A percentile compares a stretch with the other conserved stretches of the same genome.
These are phyloP conservation scores for Paramyrothecium roridum DNA, from an alignment of 2,329 filamentous ascomycete genomes.

Conservation along the genomic window DNA sequence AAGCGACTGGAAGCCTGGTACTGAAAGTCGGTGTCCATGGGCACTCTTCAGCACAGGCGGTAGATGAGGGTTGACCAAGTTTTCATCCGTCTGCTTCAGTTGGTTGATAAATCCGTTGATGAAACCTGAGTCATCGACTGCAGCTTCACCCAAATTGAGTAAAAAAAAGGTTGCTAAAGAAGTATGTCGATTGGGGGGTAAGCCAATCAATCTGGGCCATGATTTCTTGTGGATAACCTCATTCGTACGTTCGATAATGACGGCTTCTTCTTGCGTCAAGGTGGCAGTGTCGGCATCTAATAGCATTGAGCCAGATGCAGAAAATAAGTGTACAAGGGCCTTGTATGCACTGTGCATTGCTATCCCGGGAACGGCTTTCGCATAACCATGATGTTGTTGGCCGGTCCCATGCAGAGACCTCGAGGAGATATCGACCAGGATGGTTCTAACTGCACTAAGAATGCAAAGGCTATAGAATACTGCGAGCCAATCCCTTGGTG, in stretches of 20 bases:
- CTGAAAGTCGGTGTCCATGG: slow-evolving; percentile 6
- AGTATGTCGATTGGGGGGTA: too few species aligned
- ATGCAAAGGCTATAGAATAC: slow-evolving; percentile 54
- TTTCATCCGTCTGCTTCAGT: slow-evolving; percentile 4
- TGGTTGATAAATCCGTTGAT: slow-evolving; percentile 28
- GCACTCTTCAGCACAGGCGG: slow-evolving; percentile 2
- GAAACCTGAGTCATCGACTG: slow-evolving; percentile 29
- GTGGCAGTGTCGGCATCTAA: slow-evolving; percentile 40
- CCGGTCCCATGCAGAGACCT: slow-evolving; percentile 7
- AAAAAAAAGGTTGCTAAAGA: slow-evolving; percentile 31
- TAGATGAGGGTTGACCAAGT: not conserved
- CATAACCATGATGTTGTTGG: slow-evolving; percentile 6
- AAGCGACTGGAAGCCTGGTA: not conserved
- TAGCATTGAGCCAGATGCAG: slow-evolving; percentile 37
- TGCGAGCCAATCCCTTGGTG: slow-evolving; percentile 46
- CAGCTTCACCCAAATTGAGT: slow-evolving; percentile 42
- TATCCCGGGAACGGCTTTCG: slow-evolving; percentile 12
- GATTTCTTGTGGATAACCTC: slow-evolving; percentile 42
- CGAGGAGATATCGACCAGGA: slow-evolving; percentile 42
- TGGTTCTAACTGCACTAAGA: slow-evolving; percentile 53
- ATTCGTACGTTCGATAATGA: slow-evolving; percentile 38
- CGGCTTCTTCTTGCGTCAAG: slow-evolving; percentile 42
- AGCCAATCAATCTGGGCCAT: slow-evolving; percentile 30
- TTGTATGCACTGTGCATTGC: slow-evolving; percentile 49
- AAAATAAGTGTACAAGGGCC: slow-evolving; percentile 46